Percentiles rank a stretch among this genome's conserved stretches.
Conservation (phyloP, 306 rosid genomes). For the Sindora glabra region DNA sequence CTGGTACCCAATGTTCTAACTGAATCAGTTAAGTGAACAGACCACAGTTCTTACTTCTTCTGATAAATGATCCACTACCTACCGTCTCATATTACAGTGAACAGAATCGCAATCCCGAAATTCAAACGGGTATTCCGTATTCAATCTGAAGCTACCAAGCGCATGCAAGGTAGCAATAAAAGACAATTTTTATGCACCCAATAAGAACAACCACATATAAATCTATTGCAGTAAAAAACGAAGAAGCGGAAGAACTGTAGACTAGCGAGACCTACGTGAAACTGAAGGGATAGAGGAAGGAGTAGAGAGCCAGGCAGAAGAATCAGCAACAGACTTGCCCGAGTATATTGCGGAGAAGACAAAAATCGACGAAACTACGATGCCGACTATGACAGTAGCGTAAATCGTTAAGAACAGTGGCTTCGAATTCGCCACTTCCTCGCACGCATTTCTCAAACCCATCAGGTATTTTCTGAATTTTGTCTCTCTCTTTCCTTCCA, state of each 20-base stretch:
- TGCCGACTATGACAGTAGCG: slow-evolving; percentile 48
- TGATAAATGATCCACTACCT: background rate
- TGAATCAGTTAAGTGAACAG: background rate
- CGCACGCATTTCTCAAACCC: slow-evolving; percentile 42
- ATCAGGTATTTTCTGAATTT: background rate
- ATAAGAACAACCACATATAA: background rate
- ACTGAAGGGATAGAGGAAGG: slow-evolving; percentile 12
- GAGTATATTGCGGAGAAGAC: slow-evolving; percentile 68
- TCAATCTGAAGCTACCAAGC: background rate
- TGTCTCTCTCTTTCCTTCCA: background rate
- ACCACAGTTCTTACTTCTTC: background rate
- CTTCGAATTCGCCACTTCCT: slow-evolving; percentile 47
- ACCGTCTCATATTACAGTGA: too few relatives aligned
- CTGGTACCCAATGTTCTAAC: background rate
- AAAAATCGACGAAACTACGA: slow-evolving; percentile 56
- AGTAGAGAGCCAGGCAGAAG: slow-evolving; percentile 34
- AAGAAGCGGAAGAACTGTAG: background rate
- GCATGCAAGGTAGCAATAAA: background rate
- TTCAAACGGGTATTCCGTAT: slow-evolving; percentile 10
- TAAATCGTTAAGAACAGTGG: slow-evolving; percentile 69
- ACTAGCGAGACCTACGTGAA: slow-evolving; percentile 30
- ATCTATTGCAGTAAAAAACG: background rate
- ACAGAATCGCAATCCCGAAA: background rate
- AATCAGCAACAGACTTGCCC: slow-evolving; percentile 23
- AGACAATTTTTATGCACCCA: background rate